Evolutionary conservation across 1,284 basidiomycete genomes (phyloP).

Genomic region (Malassezia slooffiae): DNA sequence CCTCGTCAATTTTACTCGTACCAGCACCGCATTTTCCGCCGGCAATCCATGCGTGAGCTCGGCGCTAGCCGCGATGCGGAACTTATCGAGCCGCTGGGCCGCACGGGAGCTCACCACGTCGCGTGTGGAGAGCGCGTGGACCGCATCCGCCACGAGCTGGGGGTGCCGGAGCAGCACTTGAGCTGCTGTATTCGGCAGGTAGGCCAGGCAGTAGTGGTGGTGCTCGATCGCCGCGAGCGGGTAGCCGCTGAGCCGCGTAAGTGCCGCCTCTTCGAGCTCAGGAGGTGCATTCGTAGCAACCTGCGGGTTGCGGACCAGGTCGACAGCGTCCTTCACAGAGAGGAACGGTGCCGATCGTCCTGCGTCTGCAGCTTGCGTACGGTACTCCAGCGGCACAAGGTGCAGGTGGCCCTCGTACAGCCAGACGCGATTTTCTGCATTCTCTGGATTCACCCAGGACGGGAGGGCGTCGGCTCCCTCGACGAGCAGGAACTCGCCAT

Average conservation of each 20-base stretch:
- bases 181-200: conserved; percentile 67
- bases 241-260: conserved; percentile 46
- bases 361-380: conserved; percentile 43
- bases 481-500: conserved; percentile 91
- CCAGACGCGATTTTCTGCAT: conserved; percentile 89
- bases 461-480: conserved; percentile 87
- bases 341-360: conserved; percentile 55
- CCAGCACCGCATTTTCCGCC: conserved; percentile 8
- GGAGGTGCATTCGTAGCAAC: conserved; percentile 53
- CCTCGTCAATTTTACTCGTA: conserved; percentile 24
- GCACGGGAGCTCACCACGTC: conserved; percentile 51
- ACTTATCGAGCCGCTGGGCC: conserved; percentile 74
- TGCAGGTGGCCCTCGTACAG: conserved; percentile 70
- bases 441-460: conserved; percentile 77
- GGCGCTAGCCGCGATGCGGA: conserved; percentile 44
- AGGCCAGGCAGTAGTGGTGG: conserved; percentile 66
- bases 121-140: conserved; percentile 18
- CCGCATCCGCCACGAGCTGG: conserved; percentile 1
- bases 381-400: conserved; percentile 65
- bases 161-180: conserved; percentile 52
- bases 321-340: conserved; percentile 58
- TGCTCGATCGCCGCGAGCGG: conserved; percentile 49
- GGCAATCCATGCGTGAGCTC: not conserved
- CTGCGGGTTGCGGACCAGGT: conserved; percentile 54
- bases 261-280: conserved; percentile 20